A percentile compares a stretch with the other conserved stretches of the same genome.
Evolutionary conservation across 352 stramenopile genomes (phyloP).

Genomic region (Aphanomyces astaci): DNA sequence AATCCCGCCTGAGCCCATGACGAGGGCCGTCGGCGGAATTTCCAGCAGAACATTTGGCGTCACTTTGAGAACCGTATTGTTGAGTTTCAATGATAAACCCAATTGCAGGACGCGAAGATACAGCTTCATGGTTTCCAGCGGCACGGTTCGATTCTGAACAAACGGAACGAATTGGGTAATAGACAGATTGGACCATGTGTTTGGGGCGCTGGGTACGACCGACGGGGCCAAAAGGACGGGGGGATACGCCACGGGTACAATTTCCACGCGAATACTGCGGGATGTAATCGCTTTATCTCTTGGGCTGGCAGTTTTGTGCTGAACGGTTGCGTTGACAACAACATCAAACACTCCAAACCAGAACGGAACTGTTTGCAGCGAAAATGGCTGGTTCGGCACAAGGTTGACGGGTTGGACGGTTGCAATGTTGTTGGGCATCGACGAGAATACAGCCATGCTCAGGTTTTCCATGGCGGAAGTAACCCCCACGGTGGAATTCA

Average conservation of each 20-base stretch:
- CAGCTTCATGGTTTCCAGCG: background rate
- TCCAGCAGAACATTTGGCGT: background rate
- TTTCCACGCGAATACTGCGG: background rate
- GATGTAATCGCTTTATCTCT: background rate
- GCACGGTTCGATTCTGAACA: background rate
- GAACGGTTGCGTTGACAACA: background rate
- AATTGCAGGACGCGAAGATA: background rate
- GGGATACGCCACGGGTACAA: conserved; percentile 3
- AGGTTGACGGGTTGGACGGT: background rate
- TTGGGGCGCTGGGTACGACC: background rate
- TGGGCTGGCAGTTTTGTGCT: background rate
- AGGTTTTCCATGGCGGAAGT: background rate
- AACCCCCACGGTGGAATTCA: background rate
- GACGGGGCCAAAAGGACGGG: background rate
- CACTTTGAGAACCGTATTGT: background rate
- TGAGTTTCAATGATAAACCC: background rate
- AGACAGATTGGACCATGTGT: background rate
- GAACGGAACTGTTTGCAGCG: background rate
- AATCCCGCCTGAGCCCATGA: background rate
- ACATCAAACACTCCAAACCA: conserved; percentile 9
- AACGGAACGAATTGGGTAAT: background rate
- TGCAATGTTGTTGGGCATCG: background rate
- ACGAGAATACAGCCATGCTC: background rate
- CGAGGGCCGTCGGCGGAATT: background rate
- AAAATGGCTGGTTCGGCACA: background rate